These are phyloP conservation scores for Boletus bicolor DNA, from an alignment of 768 basidiomycete genomes.

Conservation along the genomic window DNA sequence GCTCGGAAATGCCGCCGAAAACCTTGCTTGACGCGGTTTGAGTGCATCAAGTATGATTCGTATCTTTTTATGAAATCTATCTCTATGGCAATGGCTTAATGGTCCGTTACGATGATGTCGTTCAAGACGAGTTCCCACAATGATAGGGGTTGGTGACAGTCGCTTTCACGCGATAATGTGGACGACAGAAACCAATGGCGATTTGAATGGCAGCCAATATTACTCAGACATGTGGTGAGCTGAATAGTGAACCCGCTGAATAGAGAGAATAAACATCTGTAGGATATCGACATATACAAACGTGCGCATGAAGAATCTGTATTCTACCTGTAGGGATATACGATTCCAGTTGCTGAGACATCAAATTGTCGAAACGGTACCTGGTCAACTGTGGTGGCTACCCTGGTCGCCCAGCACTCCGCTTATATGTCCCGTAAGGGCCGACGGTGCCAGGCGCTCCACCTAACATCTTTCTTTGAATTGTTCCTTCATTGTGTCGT, in stretches of 20 bases:
- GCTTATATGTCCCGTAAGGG: conserved; percentile 45
- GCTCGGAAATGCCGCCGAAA: no score
- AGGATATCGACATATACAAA: neutral
- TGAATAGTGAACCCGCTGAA: neutral
- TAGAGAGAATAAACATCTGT: neutral
- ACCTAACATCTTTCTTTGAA: conserved; percentile 29
- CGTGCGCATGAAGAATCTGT: neutral
- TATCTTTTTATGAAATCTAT: no score
- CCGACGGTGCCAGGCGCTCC: conserved; percentile 38
- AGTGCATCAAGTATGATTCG: no score
- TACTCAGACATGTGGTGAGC: neutral
- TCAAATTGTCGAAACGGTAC: neutral
- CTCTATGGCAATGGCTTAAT: no score
- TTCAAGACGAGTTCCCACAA: no score
- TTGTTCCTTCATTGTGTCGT: conserved; percentile 10
- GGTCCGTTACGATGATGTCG: no score
- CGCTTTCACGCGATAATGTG: no score
- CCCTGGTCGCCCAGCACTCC: conserved; percentile 21
- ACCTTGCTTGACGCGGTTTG: no score
- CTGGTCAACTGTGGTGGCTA: neutral
- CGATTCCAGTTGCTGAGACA: neutral
- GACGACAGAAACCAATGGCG: no score
- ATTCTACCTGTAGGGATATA: neutral
- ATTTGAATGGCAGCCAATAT: neutral
- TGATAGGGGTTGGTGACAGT: no score